Percentiles rank a stretch among this genome's conserved stretches.
Evolutionary conservation across 768 basidiomycete genomes (phyloP).

Genomic region (Tulasnella sp.): DNA sequence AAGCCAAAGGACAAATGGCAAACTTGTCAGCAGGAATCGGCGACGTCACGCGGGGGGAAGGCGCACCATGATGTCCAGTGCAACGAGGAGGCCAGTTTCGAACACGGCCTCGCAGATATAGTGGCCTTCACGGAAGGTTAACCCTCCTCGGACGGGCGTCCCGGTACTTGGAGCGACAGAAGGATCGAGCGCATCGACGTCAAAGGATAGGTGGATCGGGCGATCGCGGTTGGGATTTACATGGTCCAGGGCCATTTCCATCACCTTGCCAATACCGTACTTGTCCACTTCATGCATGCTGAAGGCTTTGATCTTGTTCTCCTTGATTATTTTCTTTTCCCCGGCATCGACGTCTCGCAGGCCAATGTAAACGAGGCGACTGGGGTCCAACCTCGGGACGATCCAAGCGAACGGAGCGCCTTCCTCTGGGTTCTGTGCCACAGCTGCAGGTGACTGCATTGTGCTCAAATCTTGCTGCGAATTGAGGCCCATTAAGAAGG

Average conservation of each 20-base stretch:
- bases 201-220: slow-evolving; percentile 93
- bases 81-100: slow-evolving; percentile 87
- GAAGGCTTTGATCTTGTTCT: slow-evolving; percentile 79
- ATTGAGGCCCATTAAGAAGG: slow-evolving; percentile 65
- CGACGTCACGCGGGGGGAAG: background rate
- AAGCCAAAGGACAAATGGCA: background rate
- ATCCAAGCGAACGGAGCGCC: slow-evolving; percentile 38
- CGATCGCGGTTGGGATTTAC: slow-evolving; percentile 73
- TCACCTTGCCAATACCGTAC: slow-evolving; percentile 85
- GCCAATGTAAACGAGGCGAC: slow-evolving; percentile 89
- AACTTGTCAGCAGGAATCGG: background rate
- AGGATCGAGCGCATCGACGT: slow-evolving; percentile 91
- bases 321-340: slow-evolving; percentile 75
- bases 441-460: background rate
- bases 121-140: slow-evolving; percentile 97
- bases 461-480: slow-evolving; percentile 15
- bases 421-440: background rate
- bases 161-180: slow-evolving; percentile 92
- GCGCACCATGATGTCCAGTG: slow-evolving; percentile 83
- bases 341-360: slow-evolving; percentile 83
- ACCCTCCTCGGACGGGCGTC: slow-evolving; percentile 86
- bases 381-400: slow-evolving; percentile 52
- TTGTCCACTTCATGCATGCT: slow-evolving; percentile 79
- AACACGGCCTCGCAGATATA: slow-evolving; percentile 89
- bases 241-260: slow-evolving; percentile 92